Conservation (phyloP, 2,329 filamentous ascomycete genomes). For the Tothia fuscella region DNA sequence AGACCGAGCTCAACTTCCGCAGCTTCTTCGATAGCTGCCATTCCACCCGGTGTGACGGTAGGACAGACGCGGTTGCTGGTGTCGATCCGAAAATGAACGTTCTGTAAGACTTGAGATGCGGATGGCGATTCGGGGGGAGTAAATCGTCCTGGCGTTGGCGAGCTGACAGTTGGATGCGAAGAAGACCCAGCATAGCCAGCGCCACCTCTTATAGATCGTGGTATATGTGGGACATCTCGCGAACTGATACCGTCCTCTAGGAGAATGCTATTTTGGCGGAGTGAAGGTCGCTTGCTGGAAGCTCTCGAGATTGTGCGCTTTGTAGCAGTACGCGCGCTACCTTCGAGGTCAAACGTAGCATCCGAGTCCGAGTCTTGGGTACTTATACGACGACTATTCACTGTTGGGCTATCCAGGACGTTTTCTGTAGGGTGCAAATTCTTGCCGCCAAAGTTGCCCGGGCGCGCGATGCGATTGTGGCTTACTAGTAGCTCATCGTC, state of each 20-base stretch:
- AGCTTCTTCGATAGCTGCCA: conserved; percentile 86
- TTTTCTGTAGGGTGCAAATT: conserved; percentile 89
- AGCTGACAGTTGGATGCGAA: background rate
- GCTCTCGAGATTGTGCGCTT: conserved; percentile 27
- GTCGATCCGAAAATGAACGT: conserved; percentile 37
- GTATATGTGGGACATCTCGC: background rate
- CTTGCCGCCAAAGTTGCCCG: conserved; percentile 54
- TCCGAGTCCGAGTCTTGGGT: conserved; percentile 23
- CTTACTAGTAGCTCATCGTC: conserved; percentile 83
- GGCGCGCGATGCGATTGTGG: conserved; percentile 57
- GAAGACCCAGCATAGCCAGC: conserved; percentile 2
- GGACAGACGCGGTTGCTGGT: conserved; percentile 44
- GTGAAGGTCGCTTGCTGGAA: conserved; percentile 26
- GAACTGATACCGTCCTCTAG: conserved; percentile 21
- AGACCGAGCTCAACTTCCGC: conserved; percentile 78
- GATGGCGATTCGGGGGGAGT: conserved; percentile 26
- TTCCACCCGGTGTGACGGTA: conserved; percentile 59
- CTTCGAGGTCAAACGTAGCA: conserved; percentile 12
- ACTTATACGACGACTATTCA: conserved; percentile 15
- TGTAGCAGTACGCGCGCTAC: conserved; percentile 25
- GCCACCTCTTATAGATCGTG: background rate
- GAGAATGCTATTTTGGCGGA: conserved; percentile 28
- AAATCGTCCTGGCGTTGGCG: conserved; percentile 3
- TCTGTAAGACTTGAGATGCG: conserved; percentile 17
- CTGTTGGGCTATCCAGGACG: conserved; percentile 52